Evolutionary conservation across 2,329 filamentous ascomycete species (phyloP), one percentile per base, ranked within the genome.

Genomic region (Pseudocercospora musae): DNA sequence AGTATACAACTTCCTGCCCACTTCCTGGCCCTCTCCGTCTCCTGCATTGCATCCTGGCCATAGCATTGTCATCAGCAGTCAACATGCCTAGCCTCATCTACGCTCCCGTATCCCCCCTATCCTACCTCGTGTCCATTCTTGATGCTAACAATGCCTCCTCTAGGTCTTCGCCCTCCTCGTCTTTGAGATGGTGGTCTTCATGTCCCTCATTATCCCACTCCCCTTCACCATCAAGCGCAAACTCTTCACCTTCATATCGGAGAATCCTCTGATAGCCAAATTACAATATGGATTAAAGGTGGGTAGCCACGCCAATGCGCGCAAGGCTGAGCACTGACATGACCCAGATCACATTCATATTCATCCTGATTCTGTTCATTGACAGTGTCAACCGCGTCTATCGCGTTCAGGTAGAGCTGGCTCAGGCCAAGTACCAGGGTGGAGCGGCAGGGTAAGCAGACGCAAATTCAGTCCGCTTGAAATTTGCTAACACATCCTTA

Each of bases 381-480:
- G 95, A 99, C 81, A 96, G 92, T 75, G 93, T 98, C 78, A 90
- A 89, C 78, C 91, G 95, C 68, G 95, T 99, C 74, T 99, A 97
- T 79, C 91, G 95, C 66, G 95, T 99, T 59, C 94, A 98, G 80
- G 80, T 95, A 67, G 95, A 99, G 81, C 84, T 98, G 61, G 82
- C 87, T 52, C 82, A 87, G 57, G 89, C 90, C 64, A 92, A 95
- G 74, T 82, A 85, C 68, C 77, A 79, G 44, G 71, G 69, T 42
- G 75, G 73, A 64, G 77, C 77, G 54, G 78, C 78, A 70, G 80
- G 79, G 84, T 86, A 81, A 75, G 71, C 23, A 33, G 8, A 20
- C 1, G 42, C 20, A 10, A 10, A 48, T n/a, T 18, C n/a, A 50
- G 8, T 50, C 15, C 20, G 25, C 10, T 25, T 18, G 21, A 20